Conservation (phyloP, 257 asterid species). For the Verbascum thapsus region DNA sequence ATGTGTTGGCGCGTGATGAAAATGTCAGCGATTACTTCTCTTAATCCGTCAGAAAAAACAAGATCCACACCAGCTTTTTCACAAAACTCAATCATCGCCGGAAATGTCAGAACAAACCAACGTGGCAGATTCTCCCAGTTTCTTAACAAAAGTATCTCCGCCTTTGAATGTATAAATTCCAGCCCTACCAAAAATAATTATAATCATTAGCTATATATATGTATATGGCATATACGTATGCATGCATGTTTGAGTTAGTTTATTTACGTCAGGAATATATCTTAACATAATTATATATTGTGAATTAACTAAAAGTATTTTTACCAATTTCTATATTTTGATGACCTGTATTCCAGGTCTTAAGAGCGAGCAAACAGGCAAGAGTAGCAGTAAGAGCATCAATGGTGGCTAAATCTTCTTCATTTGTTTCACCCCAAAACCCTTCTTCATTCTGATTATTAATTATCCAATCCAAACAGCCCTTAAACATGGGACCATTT, state of each 20-base stretch:
- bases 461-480: conserved; percentile 50
- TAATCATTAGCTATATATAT: too few relatives aligned
- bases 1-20: conserved; percentile 36
- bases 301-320: too few relatives aligned
- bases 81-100: conserved; percentile 50
- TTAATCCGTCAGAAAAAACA: conserved; percentile 27
- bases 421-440: conserved; percentile 51
- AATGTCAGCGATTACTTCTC: conserved; percentile 23
- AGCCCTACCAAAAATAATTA: conserved; percentile 34
- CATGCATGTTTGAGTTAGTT: too few relatives aligned
- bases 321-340: conserved; percentile 40
- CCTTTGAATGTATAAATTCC: conserved; percentile 37
- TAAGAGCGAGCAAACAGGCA: conserved; percentile 55
- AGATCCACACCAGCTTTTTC: conserved; percentile 34
- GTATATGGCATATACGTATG: too few relatives aligned
- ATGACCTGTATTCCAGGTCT: conserved; percentile 44
- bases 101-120: conserved; percentile 51
- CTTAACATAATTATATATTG: too few relatives aligned
- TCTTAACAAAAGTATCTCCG: conserved; percentile 32
- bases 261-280: too few relatives aligned
- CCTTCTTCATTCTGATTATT: conserved; percentile 51
- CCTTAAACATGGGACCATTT: conserved; percentile 46
- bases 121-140: conserved; percentile 40
- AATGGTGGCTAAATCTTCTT: conserved; percentile 43
- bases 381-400: conserved; percentile 56